Base-by-base conservation (phyloP, 257 asterid species). In the Petunia axillaris region DNA sequence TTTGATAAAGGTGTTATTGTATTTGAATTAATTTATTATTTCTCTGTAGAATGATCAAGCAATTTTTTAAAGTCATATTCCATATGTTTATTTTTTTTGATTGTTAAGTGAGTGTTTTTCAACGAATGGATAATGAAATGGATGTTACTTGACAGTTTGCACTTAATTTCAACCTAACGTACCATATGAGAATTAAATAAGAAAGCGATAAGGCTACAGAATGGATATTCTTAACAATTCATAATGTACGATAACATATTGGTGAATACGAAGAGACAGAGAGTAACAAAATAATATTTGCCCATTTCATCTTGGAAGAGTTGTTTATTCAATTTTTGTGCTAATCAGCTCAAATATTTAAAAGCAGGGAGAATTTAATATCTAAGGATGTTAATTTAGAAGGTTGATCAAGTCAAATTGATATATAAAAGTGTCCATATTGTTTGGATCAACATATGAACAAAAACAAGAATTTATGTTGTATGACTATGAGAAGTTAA, bases 181-280 rank as follows among this genome's bases (percentile, higher is more conserved):
- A 25, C 48, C 11, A 71, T 11, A 46, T 71, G 4, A 46, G 60
- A 71, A 71, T 71, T 10, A 35, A 71, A 71, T 6, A 48, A 5
- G 8, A 48, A 71, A 71, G 77, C 50, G 77, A 71, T 71, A 71
- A 48, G 77, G 13, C 13, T 71, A 71, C 35, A 48, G 1, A 35
- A 35, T 5, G 11, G 77, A 48, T 71, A 71, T 71, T 71, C 77
- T 48, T 71, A 71, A 71, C 16, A 71, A 71, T 71, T 71, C 35
- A 36, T 35, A 1, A 35, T 25, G 44, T 71, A 71, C 7, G 77
- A 71, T 11, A 71, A 10, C 57, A 9, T 52, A 52, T 52, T 8
- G 3, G 9, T 13, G 57, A 8, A 71, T 6, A 71, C 46, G 77
- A 71, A 71, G 77, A 71, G 77, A 2, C 62, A 71, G 6, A 1